Evolutionary conservation across 2,329 filamentous ascomycete species (phyloP).

Genomic region (Colletotrichum sp.): DNA sequence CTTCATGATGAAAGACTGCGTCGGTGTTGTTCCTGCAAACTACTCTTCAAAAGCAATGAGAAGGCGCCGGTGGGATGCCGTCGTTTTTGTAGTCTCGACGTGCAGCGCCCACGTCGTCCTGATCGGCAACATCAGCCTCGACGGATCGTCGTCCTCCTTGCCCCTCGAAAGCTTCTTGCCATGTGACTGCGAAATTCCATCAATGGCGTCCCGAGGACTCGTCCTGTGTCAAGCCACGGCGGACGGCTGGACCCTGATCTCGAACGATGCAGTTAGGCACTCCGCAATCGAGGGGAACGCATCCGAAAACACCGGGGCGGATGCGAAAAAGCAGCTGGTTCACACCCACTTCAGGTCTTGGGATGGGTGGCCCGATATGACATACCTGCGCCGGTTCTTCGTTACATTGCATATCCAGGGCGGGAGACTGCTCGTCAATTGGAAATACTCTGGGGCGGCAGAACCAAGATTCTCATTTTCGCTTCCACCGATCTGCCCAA

Average conservation of each 20-base stretch:
- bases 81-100: not conserved
- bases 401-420: not conserved
- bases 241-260: not conserved
- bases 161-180: not conserved
- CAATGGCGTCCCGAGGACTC: not conserved
- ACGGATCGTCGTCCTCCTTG: conserved; percentile 10
- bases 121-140: not conserved
- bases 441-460: not conserved
- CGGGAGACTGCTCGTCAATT: not conserved
- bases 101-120: not conserved
- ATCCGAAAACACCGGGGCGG: not conserved
- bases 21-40: not conserved
- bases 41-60: not conserved
- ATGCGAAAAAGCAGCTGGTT: not conserved
- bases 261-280: not conserved
- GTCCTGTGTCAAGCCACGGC: not conserved
- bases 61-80: not conserved
- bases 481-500: not conserved
- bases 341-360: not conserved
- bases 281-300: not conserved
- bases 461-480: not conserved
- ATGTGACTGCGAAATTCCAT: conserved; percentile 2
- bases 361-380: not conserved
- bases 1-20: conserved; percentile 8
- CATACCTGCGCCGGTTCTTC: not conserved